These are phyloP conservation scores for Thielaviopsis ethacetica DNA, from an alignment of 2,329 filamentous ascomycete genomes.

Conservation along the genomic window DNA sequence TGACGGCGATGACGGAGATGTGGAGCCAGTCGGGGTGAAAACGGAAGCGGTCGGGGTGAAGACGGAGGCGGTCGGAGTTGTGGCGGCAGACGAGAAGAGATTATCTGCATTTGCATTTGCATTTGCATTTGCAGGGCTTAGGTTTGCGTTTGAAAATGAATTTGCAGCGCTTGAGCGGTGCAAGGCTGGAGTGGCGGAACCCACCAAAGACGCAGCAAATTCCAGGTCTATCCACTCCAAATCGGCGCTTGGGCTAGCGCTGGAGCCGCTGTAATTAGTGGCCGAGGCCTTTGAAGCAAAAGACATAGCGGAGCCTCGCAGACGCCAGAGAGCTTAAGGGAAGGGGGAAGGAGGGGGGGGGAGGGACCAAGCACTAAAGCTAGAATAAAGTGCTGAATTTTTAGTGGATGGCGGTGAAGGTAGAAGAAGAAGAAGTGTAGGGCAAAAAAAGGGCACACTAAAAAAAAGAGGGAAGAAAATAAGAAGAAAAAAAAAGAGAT, in stretches of 20 bases:
- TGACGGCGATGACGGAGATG: background rate
- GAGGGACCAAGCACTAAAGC: too few relatives aligned
- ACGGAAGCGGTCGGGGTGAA: background rate
- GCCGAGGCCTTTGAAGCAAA: background rate
- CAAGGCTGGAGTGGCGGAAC: background rate
- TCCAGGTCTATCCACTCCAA: background rate
- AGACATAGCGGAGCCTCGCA: constrained; percentile 9
- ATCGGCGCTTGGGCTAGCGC: constrained; percentile 4
- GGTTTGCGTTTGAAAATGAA: too few relatives aligned
- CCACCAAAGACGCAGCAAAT: constrained; percentile 2
- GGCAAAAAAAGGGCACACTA: too few relatives aligned
- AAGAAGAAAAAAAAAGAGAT: background rate
- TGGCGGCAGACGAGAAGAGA: background rate
- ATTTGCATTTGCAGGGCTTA: background rate
- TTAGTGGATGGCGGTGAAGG: too few relatives aligned
- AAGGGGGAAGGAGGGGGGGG: background rate
- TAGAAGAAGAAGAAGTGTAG: too few relatives aligned
- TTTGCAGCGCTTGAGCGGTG: background rate
- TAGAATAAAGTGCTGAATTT: too few relatives aligned
- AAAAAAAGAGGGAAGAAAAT: background rate
- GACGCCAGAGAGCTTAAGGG: background rate
- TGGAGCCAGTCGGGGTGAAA: background rate
- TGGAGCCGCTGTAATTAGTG: background rate
- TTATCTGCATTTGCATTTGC: background rate
- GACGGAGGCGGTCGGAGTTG: background rate